Evolutionary conservation across 495 filamentous ascomycete species (phyloP), one percentile per base, ranked within the genome.

Genomic region (Podospora pseudocomata): DNA sequence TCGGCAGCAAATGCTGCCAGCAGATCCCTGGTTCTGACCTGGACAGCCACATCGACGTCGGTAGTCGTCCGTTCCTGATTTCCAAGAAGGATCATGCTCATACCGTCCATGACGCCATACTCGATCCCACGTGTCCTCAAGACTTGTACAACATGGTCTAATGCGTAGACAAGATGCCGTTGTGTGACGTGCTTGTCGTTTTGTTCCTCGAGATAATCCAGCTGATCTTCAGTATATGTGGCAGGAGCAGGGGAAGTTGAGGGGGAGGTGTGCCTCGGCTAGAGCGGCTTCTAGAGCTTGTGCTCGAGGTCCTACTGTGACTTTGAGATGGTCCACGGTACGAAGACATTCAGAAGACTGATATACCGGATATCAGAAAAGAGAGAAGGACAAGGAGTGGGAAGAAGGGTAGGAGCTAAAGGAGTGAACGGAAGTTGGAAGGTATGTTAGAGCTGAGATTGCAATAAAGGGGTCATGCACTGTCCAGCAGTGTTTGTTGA

Each of bases 21-120:
- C 54, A 57, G 3, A 23, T 57, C 54, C 54, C 20, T 57, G 20
- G 54, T 18, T 16, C 18, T 57, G 3, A 57, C 54, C 16, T 57
- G 7, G 6, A 57, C 54, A 18, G 54, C 54, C 20, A 57, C 54
- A 5, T 57, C 54, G 54, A 57, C 54, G 54, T 57, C 54, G 54
- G 6, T 57, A 16, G 54, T 57, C 5, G 54, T 57, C 54, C 54
- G 54, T 57, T 16, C 20, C 54, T 57, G 54, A 6, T 57, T 57
- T 16, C 54, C 54, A 16, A 57, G 54, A 57, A 57, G 54, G 54
- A 57, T 57, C 54, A 57, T 57, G 54, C 54, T 57, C 54, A 57
- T 57, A 57, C 54, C 54, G 54, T 3, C 54, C 54, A 57, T 57
- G 54, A 6, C 20, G 54, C 54, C 54, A 57, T 57, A 57, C 20